Evolutionary conservation across 2,329 filamentous ascomycete species (phyloP), one percentile per base, ranked within the genome.

Genomic region (Ophiocordyceps camponoti-leonardi): DNA sequence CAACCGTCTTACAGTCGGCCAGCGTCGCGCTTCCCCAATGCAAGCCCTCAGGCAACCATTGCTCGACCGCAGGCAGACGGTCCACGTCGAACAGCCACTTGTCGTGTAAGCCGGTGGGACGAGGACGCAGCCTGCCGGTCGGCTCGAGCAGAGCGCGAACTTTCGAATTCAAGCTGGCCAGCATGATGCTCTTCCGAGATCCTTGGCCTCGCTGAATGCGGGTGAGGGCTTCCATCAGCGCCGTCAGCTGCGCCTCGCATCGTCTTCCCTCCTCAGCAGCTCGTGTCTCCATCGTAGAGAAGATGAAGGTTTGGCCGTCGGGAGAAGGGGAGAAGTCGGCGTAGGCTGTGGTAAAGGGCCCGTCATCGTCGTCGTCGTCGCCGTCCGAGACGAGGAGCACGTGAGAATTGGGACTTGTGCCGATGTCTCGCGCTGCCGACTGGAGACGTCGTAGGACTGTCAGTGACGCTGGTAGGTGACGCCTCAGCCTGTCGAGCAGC

Each of bases 401-500:
- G 46, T 55, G 72, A 6, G 61, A 65, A 52, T 58, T 62, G 51
- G 59, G 60, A 33, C 59, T 71, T 20, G 65, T 65, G 30, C 64
- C 66, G 26, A 59, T 58, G 0, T 61, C 56, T 35, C 63, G 59
- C n/a, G 56, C 63, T 20, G 69, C 64, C 56, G 76, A 79, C 49
- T 82, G 75, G 6, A 83, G 62, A 2, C 80, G 69, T n/a, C 81
- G 72, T 42, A 78, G 65, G 5, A 84, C 60, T 6, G 75, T 69
- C 14, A 84, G 62, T 5, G 76, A 75, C 51, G 71, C 61, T 0
- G 80, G 80, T 10, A 81, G 61, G 31, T 73, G 66, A 3, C 58
- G 53, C 23, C 59, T 54, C 0, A 84, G 67, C 13, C 72, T 65
- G 2, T 52, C 46, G n/a, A 75, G 55, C 40, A 80, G 59, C 49